Percentiles rank a stretch among this genome's conserved stretches.
phyloP scores from a whole-genome alignment of 345 rosid genomes.

The Arabidopsis suecica region DNA sequence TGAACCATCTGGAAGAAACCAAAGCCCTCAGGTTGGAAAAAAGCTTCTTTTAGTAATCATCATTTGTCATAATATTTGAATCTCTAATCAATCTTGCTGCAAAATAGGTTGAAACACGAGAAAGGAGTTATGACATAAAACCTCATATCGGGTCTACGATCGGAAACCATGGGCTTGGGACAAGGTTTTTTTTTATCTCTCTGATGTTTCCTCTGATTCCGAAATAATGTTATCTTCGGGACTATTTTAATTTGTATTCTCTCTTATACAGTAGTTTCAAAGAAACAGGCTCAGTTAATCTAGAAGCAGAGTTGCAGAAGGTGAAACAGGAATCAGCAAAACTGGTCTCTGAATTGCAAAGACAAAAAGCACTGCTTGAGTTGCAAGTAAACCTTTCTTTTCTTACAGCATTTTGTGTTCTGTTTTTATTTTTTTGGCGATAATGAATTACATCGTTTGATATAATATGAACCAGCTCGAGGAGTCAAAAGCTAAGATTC shows the following conservation, averaged over 20 bases:
- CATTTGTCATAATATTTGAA: background rate
- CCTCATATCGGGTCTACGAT: background rate
- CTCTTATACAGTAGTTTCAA: constrained; percentile 6
- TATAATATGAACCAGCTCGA: background rate
- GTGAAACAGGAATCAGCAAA: constrained; percentile 33
- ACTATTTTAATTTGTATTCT: background rate
- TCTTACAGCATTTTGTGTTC: background rate
- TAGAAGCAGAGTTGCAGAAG: constrained; percentile 13
- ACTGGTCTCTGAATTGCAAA: constrained; percentile 8
- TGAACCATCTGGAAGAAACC: constrained; percentile 21
- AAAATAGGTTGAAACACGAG: constrained; percentile 19
- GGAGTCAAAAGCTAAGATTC: background rate
- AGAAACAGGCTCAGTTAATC: constrained; percentile 19
- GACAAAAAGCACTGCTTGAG: constrained; percentile 4
- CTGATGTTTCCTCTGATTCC: constrained; percentile 10
- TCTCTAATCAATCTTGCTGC: constrained; percentile 15
- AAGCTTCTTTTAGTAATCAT: background rate
- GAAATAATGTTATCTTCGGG: background rate
- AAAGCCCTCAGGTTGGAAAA: background rate
- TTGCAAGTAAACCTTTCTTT: constrained; percentile 3
- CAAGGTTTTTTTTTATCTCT: constrained; percentile 21
- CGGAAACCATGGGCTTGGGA: constrained; percentile 19
- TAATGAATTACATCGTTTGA: background rate
- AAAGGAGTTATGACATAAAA: background rate
- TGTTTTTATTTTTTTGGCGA: background rate